Conservation (phyloP, 768 basidiomycete species). For the Trametes cingulata region DNA sequence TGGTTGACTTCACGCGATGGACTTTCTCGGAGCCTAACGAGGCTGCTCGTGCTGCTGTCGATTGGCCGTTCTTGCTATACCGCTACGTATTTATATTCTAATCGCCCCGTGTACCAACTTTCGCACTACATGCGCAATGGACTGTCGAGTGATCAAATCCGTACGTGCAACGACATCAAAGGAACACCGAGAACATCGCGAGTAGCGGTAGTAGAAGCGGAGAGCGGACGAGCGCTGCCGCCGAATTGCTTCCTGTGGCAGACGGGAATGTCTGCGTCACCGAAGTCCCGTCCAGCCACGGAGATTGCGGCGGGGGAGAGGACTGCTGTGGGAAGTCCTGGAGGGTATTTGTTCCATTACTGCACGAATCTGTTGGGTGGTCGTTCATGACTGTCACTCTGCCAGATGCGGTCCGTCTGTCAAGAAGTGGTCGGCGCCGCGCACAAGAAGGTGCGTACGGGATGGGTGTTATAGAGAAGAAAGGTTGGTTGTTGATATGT, state of each 20-base stretch:
- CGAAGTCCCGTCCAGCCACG: slow-evolving; percentile 29
- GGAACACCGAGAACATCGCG: neutral
- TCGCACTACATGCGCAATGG: neutral
- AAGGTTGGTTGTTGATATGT: slow-evolving; percentile 36
- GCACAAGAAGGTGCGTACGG: slow-evolving; percentile 33
- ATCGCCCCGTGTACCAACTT: slow-evolving; percentile 11
- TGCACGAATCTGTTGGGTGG: slow-evolving; percentile 21
- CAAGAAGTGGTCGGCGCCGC: neutral
- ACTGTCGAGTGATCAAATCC: neutral
- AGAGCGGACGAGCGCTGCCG: neutral
- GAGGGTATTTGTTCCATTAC: slow-evolving; percentile 27
- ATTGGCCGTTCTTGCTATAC: slow-evolving; percentile 2
- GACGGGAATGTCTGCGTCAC: slow-evolving; percentile 16
- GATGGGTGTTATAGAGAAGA: slow-evolving; percentile 46
- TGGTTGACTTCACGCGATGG: slow-evolving; percentile 5
- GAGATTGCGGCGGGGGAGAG: slow-evolving; percentile 25
- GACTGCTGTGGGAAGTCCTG: slow-evolving; percentile 28
- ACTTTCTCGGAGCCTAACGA: neutral
- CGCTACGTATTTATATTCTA: slow-evolving; percentile 21
- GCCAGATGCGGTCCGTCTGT: neutral
- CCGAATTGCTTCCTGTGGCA: slow-evolving; percentile 11
- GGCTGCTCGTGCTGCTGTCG: slow-evolving; percentile 6
- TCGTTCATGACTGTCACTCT: slow-evolving; percentile 19
- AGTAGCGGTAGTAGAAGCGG: neutral
- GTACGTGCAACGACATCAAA: neutral